Evolutionary conservation across 805 yeast genomes (phyloP).

Genomic region (Tetrapisispora taiwanensis): DNA sequence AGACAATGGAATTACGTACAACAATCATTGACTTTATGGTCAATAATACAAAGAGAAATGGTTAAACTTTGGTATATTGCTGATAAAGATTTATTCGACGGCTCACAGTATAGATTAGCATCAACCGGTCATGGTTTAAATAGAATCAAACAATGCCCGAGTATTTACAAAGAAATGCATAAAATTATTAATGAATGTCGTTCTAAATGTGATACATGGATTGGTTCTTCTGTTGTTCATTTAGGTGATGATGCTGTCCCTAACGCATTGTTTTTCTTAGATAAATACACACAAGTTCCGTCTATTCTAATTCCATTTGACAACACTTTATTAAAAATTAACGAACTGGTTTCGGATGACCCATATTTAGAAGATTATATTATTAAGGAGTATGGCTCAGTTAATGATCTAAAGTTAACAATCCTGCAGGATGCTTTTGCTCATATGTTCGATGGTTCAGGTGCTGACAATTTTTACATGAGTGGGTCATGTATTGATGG

Average conservation of each 20-base stretch:
- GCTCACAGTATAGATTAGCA: slow-evolving; percentile 43
- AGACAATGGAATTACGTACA: slow-evolving; percentile 66
- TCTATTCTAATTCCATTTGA: slow-evolving; percentile 66
- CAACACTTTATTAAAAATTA: slow-evolving; percentile 45
- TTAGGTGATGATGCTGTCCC: slow-evolving; percentile 80
- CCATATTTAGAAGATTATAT: slow-evolving; percentile 41
- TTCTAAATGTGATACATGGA: slow-evolving; percentile 54
- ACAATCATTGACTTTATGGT: slow-evolving; percentile 69
- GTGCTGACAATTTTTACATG: slow-evolving; percentile 74
- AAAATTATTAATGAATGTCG: slow-evolving; percentile 58
- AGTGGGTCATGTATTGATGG: slow-evolving; percentile 84
- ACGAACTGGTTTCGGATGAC: slow-evolving; percentile 40
- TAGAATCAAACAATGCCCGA: slow-evolving; percentile 66
- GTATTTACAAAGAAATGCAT: slow-evolving; percentile 60
- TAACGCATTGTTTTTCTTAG: slow-evolving; percentile 67
- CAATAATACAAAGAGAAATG: slow-evolving; percentile 69
- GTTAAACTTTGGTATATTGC: slow-evolving; percentile 68
- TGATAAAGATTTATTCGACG: slow-evolving; percentile 57
- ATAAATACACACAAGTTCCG: slow-evolving; percentile 74
- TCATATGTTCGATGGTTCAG: slow-evolving; percentile 61
- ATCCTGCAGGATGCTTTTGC: slow-evolving; percentile 35
- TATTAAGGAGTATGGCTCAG: slow-evolving; percentile 46
- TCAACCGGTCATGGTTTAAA: slow-evolving; percentile 79
- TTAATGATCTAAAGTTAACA: slow-evolving; percentile 41
- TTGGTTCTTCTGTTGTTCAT: slow-evolving; percentile 73